Evolutionary conservation across 371 early-diverging fungal species (phyloP).

Genomic region (Saksenaea oblongispora): DNA sequence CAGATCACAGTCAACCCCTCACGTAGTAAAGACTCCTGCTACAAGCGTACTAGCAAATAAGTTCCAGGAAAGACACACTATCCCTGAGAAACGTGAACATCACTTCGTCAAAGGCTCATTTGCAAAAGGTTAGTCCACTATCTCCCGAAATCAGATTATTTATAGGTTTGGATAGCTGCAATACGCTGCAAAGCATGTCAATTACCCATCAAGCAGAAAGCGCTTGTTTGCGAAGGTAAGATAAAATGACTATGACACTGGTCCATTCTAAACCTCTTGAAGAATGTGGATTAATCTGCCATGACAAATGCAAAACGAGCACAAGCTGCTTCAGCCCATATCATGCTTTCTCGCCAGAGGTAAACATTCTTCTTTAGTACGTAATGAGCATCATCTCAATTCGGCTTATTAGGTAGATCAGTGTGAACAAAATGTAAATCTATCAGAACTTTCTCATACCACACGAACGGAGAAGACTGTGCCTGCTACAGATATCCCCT

Average conservation of each 20-base stretch:
- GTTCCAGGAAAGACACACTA: constrained; percentile 19
- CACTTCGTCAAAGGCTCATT: constrained; percentile 47
- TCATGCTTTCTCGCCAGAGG: neutral
- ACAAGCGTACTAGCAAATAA: constrained; percentile 21
- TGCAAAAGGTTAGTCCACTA: constrained; percentile 31
- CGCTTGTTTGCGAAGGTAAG: constrained; percentile 46
- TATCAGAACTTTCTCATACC: neutral
- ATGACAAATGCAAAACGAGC: constrained; percentile 37
- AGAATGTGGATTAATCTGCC: constrained; percentile 42
- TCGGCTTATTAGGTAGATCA: neutral
- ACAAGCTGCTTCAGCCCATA: constrained; percentile 8
- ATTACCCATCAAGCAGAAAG: constrained; percentile 34
- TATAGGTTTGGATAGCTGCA: constrained; percentile 16
- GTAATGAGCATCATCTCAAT: neutral
- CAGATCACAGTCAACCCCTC: constrained; percentile 6
- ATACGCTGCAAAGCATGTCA: constrained; percentile 44
- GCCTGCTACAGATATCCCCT: neutral
- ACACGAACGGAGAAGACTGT: neutral
- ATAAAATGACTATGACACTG: too few relatives aligned
- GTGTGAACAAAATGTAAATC: neutral
- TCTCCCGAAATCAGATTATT: neutral
- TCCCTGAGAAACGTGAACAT: constrained; percentile 21
- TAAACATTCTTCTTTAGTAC: neutral
- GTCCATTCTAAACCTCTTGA: neutral
- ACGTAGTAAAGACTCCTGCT: neutral